Conservation (phyloP, 495 filamentous ascomycete species). For the Annulohypoxylon nitens region DNA sequence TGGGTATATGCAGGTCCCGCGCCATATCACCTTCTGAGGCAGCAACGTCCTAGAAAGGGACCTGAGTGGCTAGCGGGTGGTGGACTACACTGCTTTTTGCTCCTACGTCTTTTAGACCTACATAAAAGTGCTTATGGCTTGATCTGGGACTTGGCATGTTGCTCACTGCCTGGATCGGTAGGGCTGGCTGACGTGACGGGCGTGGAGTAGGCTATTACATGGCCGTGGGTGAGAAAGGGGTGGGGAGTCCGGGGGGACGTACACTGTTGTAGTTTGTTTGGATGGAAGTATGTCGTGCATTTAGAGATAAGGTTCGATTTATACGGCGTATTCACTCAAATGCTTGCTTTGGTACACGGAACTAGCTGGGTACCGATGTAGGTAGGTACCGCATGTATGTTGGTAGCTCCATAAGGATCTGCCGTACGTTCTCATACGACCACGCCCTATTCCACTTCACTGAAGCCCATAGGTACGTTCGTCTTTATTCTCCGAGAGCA, state of each 20-base stretch:
- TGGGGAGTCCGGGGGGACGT: not conserved
- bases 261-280: not conserved
- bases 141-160: not conserved
- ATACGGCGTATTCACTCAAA: not conserved
- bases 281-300: not conserved
- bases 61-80: not conserved
- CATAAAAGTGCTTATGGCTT: not conserved
- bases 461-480: not conserved
- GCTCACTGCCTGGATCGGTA: slow-evolving; percentile 7
- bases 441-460: not conserved
- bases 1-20: not conserved
- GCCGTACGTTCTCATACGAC: not conserved
- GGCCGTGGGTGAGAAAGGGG: not conserved
- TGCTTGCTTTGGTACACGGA: not conserved
- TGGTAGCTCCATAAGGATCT: not conserved
- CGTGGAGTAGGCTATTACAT: slow-evolving; percentile 7
- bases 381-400: not conserved
- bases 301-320: not conserved
- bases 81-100: not conserved
- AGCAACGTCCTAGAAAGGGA: not conserved
- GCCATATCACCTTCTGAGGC: not conserved
- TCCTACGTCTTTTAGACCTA: not conserved
- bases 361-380: not conserved
- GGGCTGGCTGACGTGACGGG: slow-evolving; percentile 5
- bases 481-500: not conserved